phyloP scores from a whole-genome alignment of 768 basidiomycete genomes.

The Russula abietina region DNA sequence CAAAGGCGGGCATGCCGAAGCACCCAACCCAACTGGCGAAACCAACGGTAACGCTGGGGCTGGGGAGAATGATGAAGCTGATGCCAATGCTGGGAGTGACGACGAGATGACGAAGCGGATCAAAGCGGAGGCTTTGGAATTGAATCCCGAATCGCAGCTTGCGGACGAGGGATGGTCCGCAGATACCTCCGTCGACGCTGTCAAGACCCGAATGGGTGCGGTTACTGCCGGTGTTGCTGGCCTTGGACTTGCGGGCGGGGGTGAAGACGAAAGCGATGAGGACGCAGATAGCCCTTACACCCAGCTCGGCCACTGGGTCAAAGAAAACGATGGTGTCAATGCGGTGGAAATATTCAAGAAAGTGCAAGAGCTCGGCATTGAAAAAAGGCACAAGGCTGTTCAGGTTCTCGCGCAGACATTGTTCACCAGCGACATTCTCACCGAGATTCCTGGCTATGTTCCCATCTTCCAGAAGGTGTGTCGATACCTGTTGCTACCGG shows the following conservation, averaged over 20 bases:
- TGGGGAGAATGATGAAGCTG: slow-evolving; percentile 39
- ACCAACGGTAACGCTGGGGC: slow-evolving; percentile 35
- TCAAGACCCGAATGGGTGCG: slow-evolving; percentile 72
- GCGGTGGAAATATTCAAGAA: slow-evolving; percentile 77
- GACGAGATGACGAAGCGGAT: slow-evolving; percentile 88
- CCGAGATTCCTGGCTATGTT: slow-evolving; percentile 58
- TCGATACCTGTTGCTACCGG: slow-evolving; percentile 21
- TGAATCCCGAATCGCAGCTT: slow-evolving; percentile 56
- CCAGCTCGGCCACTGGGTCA: slow-evolving; percentile 77
- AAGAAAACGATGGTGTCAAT: slow-evolving; percentile 57
- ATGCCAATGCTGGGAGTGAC: slow-evolving; percentile 52
- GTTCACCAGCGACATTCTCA: slow-evolving; percentile 67
- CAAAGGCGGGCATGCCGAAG: slow-evolving; percentile 46
- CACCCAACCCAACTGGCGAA: slow-evolving; percentile 40
- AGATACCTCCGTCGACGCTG: slow-evolving; percentile 87
- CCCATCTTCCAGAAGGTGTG: slow-evolving; percentile 72
- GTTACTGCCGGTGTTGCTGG: slow-evolving; percentile 56
- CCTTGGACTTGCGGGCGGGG: slow-evolving; percentile 46
- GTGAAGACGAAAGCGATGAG: slow-evolving; percentile 87
- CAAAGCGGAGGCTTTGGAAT: slow-evolving; percentile 79
- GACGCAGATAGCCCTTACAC: slow-evolving; percentile 82
- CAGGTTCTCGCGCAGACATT: slow-evolving; percentile 77
- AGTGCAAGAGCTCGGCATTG: slow-evolving; percentile 84
- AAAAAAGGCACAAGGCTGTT: slow-evolving; percentile 90
- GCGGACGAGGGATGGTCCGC: slow-evolving; percentile 81